Evolutionary conservation across 2,329 filamentous ascomycete species (phyloP).

Genomic region (Aureobasidium sp.): DNA sequence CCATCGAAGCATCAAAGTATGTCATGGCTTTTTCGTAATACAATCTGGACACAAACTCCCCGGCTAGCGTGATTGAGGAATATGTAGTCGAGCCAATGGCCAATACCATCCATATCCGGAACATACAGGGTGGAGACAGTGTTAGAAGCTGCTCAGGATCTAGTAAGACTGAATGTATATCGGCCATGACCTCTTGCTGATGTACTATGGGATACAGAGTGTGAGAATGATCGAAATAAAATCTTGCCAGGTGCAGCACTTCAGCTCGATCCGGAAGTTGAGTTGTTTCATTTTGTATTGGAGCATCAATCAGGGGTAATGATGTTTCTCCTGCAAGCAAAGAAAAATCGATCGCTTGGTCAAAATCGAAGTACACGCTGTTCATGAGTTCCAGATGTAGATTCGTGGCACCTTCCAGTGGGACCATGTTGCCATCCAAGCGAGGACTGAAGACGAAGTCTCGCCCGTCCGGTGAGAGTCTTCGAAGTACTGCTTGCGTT

Average conservation of each 20-base stretch:
- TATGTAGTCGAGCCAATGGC: conserved; percentile 43
- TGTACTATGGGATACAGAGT: conserved; percentile 42
- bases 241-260: conserved; percentile 29
- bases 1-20: conserved; percentile 32
- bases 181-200: conserved; percentile 30
- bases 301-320: neutral
- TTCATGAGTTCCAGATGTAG: conserved; percentile 18
- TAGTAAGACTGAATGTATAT: conserved; percentile 25
- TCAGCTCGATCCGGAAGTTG: conserved; percentile 25
- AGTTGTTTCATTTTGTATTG: conserved; percentile 20
- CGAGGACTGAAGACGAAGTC: conserved; percentile 31
- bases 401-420: neutral
- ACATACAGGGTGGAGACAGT: conserved; percentile 29
- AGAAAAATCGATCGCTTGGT: conserved; percentile 16
- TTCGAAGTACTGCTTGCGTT: conserved; percentile 31
- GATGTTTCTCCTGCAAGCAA: conserved; percentile 3
- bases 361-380: conserved; percentile 22
- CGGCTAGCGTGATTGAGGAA: conserved; percentile 37
- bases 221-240: conserved; percentile 44
- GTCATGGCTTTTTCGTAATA: conserved; percentile 41
- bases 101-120: conserved; percentile 44
- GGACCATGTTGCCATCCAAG: neutral
- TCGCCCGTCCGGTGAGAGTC: conserved; percentile 37
- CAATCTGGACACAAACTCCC: conserved; percentile 34
- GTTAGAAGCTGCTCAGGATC: conserved; percentile 1